A percentile compares a stretch with the other conserved stretches of the same genome.
These are phyloP conservation scores for Nasturtium officinale DNA, from an alignment of 345 rosid species.

Conservation along the genomic window DNA sequence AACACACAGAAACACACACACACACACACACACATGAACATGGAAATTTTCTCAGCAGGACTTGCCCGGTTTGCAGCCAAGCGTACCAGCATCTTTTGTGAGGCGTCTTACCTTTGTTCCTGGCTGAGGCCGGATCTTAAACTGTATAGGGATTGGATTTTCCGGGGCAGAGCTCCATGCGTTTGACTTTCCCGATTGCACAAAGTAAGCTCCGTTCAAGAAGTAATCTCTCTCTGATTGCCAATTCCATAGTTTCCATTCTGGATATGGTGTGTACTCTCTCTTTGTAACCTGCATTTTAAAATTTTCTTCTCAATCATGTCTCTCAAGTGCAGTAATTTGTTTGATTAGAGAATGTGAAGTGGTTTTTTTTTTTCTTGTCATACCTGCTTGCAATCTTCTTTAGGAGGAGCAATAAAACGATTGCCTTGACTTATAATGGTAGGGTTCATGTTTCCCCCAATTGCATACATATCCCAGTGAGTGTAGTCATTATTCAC, in stretches of 20 bases:
- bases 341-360: neutral
- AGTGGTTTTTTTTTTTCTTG: neutral
- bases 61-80: slow-evolving; percentile 46
- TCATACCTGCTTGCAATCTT: slow-evolving; percentile 52
- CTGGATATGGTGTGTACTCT: slow-evolving; percentile 44
- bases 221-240: slow-evolving; percentile 64
- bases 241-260: slow-evolving; percentile 76
- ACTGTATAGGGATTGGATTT: slow-evolving; percentile 44
- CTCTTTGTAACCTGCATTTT: slow-evolving; percentile 61
- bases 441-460: slow-evolving; percentile 66
- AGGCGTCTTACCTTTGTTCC: slow-evolving; percentile 51
- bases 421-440: slow-evolving; percentile 82
- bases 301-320: neutral
- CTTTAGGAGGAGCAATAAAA: slow-evolving; percentile 62
- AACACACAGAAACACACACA: slow-evolving; percentile 23
- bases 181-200: slow-evolving; percentile 55
- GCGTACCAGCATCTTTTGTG: slow-evolving; percentile 58
- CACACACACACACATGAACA: neutral
- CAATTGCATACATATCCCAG: slow-evolving; percentile 73
- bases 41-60: slow-evolving; percentile 40
- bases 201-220: slow-evolving; percentile 74
- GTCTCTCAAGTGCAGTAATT: slow-evolving; percentile 23
- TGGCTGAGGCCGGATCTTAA: slow-evolving; percentile 45
- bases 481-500: slow-evolving; percentile 87
- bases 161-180: slow-evolving; percentile 13